Evolutionary conservation across 139 green algal species (phyloP), one percentile per base, ranked within the genome.

Genomic region (Asterochloris erici): DNA sequence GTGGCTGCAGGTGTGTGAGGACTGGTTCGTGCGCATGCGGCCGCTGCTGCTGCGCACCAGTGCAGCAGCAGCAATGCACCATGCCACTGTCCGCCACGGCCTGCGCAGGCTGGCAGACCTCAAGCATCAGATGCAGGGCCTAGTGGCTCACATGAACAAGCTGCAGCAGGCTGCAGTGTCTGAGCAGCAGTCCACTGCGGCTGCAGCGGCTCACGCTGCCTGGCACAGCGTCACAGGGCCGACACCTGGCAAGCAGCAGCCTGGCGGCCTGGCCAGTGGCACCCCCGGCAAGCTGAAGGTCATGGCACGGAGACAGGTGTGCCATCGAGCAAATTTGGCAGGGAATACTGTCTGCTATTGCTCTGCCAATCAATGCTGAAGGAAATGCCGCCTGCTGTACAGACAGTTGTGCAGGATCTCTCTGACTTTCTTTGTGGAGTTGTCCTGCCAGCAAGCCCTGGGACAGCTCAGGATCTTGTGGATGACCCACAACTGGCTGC

Each of bases 1-100:
- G 38, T 54, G 38, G 38, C 38, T 79, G 74, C 84, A 93, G 88
- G 90, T 94, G n/a, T 96, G 92, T 81, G 86, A 90, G 15, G 90
- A 93, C 29, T 96, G 93, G 92, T 92, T 96, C 63, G 79, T 69
- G 0, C 87, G 91, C 11, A 66, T 89, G 63, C 84, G 89, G 0
- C 77, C 87, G 63, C 68, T 89, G 63, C 78, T 90, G 14, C 38
- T 92, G 23, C 81, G 83, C 16, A 79, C 86, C 4, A 86, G 86
- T 47, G 74, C 83, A 10, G 84, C 87, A n/a, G 73, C 79, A 70
- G 85, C 79, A 9, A 66, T 63, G 9, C 85, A 90, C 76, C 79
- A 88, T 17, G 76, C 81, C 38, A 84, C 79, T 11, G 14, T 88
- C 27, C 73, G 85, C 73, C 82, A 87, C 47, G 85, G 69, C 73